Evolutionary conservation across 1,139 yeast species (phyloP), one percentile per base, ranked within the genome.

Genomic region (Scheffersomyces lignicola): DNA sequence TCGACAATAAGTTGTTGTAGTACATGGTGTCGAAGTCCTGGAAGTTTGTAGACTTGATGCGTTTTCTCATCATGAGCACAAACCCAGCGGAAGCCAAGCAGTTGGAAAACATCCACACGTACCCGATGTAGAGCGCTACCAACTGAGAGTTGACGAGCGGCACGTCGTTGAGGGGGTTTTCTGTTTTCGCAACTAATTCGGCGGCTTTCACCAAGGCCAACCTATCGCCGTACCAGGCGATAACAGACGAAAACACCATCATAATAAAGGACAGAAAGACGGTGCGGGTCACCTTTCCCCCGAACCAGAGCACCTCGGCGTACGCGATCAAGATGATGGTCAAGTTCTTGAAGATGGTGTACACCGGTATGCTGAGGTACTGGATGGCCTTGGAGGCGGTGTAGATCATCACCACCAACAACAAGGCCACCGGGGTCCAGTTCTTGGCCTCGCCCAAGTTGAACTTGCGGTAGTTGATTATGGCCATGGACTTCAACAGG

Each of bases 21-120:
- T 81, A 92, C 96, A 90, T 92, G 61, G 98, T 92, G 69, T 92
- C 98, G 54, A 90, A 86, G 69, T 94, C 98, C 70, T 87, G 87
- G 73, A 94, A 92, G 74, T 89, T 89, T 54, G 96, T 87, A 63
- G 87, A 77, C 82, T 90, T 90, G 55, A 94, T 92, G 75, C 97
- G 84, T 78, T 89, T 92, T 76, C 97, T 85, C 95, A 92, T 83
- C 69, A 84, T 77, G 52, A 92, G 75, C 34, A 92, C 97, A 58
- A 90, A 92, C 5, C 95, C 76, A 34, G 98, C 97, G 37, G 95
- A 84, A 17, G 96, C 80, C 58, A 92, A 73, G 72, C 98, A 92
- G 78, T 92, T 94, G 56, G 82, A 60, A 49, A 87, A 76, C 97
- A 92, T 92, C 98, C 98, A 92, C 62, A 89, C 67, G 76, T 92